Evolutionary conservation across 2,329 filamentous ascomycete species (phyloP).

Genomic region (Daldinia sp.): DNA sequence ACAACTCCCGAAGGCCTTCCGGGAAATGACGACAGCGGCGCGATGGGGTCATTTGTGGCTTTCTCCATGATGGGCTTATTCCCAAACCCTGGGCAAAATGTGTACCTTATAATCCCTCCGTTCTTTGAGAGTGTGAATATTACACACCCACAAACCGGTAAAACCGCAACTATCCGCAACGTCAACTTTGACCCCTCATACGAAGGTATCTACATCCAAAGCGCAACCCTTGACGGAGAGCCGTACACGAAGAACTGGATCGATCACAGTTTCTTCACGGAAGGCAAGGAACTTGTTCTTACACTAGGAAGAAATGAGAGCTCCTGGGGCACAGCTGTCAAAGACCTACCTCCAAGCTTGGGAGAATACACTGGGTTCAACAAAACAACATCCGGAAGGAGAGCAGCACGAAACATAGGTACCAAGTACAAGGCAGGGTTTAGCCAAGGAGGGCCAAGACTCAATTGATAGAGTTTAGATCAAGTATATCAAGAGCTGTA

Average conservation of each 20-base stretch:
- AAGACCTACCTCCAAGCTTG: constrained; percentile 73
- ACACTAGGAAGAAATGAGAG: constrained; percentile 72
- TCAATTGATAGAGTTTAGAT: constrained; percentile 15
- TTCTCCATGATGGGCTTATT: constrained; percentile 78
- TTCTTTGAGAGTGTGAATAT: constrained; percentile 73
- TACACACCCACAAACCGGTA: constrained; percentile 68
- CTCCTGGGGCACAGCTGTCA: constrained; percentile 69
- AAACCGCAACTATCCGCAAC: constrained; percentile 69
- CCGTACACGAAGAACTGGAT: constrained; percentile 75
- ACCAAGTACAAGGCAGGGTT: constrained; percentile 26
- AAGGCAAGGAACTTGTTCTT: constrained; percentile 74
- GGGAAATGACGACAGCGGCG: constrained; percentile 77
- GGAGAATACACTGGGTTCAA: constrained; percentile 54
- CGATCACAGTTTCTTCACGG: constrained; percentile 73
- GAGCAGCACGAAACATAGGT: constrained; percentile 10
- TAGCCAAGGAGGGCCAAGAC: constrained; percentile 16
- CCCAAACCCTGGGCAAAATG: constrained; percentile 75
- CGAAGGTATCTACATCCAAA: constrained; percentile 73
- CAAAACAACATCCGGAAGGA: constrained; percentile 29
- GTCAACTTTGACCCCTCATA: constrained; percentile 72
- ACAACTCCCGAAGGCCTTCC: constrained; percentile 70
- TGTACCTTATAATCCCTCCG: constrained; percentile 77
- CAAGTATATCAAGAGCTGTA: constrained; percentile 15
- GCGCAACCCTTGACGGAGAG: constrained; percentile 70
- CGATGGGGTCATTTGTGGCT: constrained; percentile 76